These are phyloP conservation scores for Colletotrichum horii DNA, from an alignment of 2,329 filamentous ascomycete genomes.

Conservation along the genomic window DNA sequence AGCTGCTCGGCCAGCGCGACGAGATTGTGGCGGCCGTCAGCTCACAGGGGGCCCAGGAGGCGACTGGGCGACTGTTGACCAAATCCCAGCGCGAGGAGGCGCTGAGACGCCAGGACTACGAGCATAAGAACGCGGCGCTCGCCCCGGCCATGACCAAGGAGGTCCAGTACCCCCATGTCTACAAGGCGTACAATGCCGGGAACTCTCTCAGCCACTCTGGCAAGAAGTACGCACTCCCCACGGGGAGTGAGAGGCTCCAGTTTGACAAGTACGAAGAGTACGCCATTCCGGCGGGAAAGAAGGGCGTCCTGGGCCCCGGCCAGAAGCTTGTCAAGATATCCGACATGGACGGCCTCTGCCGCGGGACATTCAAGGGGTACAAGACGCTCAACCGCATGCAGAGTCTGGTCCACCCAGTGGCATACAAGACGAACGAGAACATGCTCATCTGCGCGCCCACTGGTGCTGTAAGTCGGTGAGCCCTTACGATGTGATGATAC, in stretches of 20 bases:
- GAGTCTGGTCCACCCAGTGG: constrained; percentile 92
- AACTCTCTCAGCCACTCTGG: constrained; percentile 84
- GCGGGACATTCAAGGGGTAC: constrained; percentile 92
- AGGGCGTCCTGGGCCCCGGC: constrained; percentile 74
- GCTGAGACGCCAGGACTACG: constrained; percentile 75
- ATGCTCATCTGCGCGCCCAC: constrained; percentile 99
- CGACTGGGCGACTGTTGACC: constrained; percentile 66
- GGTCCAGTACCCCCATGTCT: constrained; percentile 90
- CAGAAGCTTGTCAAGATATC: constrained; percentile 80
- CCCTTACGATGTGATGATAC: not conserved
- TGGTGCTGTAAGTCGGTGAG: constrained; percentile 69
- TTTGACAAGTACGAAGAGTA: constrained; percentile 87
- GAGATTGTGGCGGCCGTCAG: constrained; percentile 63
- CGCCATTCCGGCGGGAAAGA: constrained; percentile 79
- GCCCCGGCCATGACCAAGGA: constrained; percentile 74
- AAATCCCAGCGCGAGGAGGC: constrained; percentile 80
- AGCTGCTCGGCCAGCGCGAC: constrained; percentile 79
- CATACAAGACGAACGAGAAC: constrained; percentile 95
- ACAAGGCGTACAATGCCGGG: constrained; percentile 81
- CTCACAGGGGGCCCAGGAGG: constrained; percentile 37
- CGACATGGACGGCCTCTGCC: constrained; percentile 87
- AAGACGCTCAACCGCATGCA: constrained; percentile 97
- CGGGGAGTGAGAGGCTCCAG: constrained; percentile 74
- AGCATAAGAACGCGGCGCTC: constrained; percentile 81
- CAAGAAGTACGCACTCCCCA: constrained; percentile 81